Conservation (phyloP, 129 eudicot genomes). For the Saposhnikovia divaricata region DNA sequence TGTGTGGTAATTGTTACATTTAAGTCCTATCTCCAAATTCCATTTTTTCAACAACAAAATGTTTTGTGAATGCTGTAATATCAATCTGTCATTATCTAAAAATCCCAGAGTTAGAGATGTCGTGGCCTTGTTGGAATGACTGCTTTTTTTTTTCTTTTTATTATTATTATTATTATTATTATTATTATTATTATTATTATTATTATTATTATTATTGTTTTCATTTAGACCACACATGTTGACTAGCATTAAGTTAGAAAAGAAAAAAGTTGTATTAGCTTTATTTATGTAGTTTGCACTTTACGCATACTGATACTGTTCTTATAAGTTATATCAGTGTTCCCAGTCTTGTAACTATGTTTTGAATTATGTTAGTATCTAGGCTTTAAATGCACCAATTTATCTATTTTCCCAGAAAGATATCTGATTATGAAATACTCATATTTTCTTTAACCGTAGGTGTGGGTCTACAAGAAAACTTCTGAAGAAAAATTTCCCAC, state of each 20-base stretch:
- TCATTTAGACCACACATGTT: neutral
- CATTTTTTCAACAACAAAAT: neutral
- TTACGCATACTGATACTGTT: neutral
- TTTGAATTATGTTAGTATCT: neutral
- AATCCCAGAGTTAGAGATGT: neutral
- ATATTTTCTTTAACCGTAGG: slow-evolving; percentile 32
- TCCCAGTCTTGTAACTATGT: neutral
- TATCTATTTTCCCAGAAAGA: neutral
- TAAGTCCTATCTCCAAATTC: neutral
- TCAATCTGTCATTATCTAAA: neutral
- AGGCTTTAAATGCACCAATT: neutral
- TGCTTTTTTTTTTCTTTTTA: neutral
- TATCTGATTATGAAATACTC: slow-evolving; percentile 3
- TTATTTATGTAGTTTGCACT: neutral
- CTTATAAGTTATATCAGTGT: neutral
- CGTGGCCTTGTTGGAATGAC: neutral
- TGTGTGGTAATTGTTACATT: neutral
- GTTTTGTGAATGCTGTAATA: neutral
- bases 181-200: no score
- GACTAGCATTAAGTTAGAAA: neutral
- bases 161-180: no score
- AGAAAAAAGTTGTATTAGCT: neutral
- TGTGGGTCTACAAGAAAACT: slow-evolving; percentile 98
- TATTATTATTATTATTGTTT: no score
- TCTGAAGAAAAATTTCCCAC: slow-evolving; percentile 87